Evolutionary conservation across 257 asterid species (phyloP), one percentile per base, ranked within the genome.

Genomic region (Prunella vulgaris): DNA sequence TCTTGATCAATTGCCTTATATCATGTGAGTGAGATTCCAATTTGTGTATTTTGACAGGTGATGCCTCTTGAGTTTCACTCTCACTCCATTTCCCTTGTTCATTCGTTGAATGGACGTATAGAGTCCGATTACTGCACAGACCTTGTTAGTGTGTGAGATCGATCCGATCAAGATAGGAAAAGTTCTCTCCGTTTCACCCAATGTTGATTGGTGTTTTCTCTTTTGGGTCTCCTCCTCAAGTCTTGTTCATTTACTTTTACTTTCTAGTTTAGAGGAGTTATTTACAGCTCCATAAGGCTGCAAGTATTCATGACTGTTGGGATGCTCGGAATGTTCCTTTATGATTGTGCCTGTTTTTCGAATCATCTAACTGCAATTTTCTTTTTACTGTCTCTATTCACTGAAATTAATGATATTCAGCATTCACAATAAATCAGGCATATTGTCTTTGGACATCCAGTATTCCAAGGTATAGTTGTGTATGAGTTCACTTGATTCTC

Each of bases 361-460:
- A n/a, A 1, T 46, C 21, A 46, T 46, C 21, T 46, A 32, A 32
- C 37, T 32, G 37, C 37, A 32, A 32, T 32, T 32, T 32, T 32
- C 37, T 32, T 32, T n/a, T 32, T 32, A 32, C 37, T 32, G 8
- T 32, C 37, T 5, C 37, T 32, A 46, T 7, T 46, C 22, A 46
- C 21, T n/a, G 5, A 14, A 51, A 51, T 18, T 5, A 18, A 44
- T 44, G 52, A 14, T 44, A 5, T 5, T 20, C 9, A 49, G 56
- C 56, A 49, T 38, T 7, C 46, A 10, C 54, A 14, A 48, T 48
- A 87, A 85, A 54, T 90, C 89, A 14, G 95, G 95, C 48, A 82
- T 87, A 74, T 82, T 83, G 58, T 32, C 37, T 32, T 32, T 32
- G 37, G 37, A 32, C 37, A 32, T 32, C 37, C 84, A 74, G 13